Conservation (phyloP, 2,329 filamentous ascomycete species). For the Colletotrichum sp. region DNA sequence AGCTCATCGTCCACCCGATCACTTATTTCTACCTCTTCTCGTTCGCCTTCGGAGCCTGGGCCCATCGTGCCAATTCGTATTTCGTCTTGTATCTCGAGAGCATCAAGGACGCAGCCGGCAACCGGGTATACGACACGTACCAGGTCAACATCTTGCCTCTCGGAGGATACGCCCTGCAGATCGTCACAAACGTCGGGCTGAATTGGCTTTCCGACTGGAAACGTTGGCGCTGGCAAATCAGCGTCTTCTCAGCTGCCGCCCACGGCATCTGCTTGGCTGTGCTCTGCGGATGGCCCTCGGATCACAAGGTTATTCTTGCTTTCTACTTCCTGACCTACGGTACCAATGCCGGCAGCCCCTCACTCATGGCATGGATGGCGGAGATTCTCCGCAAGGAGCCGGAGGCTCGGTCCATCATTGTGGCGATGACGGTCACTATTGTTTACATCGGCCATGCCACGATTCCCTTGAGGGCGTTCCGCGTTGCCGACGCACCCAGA, state of each 20-base stretch:
- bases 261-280: constrained; percentile 36
- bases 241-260: constrained; percentile 30
- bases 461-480: constrained; percentile 40
- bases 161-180: constrained; percentile 36
- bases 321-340: constrained; percentile 42
- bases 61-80: constrained; percentile 35
- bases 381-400: constrained; percentile 39
- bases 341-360: constrained; percentile 36
- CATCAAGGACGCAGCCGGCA: constrained; percentile 28
- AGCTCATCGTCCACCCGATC: constrained; percentile 32
- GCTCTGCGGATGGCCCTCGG: constrained; percentile 36
- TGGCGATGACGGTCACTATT: constrained; percentile 40
- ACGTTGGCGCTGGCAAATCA: constrained; percentile 44
- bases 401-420: constrained; percentile 39
- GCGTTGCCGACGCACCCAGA: constrained; percentile 36
- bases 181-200: constrained; percentile 37
- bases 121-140: constrained; percentile 32
- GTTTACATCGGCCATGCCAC: constrained; percentile 44
- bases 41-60: constrained; percentile 34
- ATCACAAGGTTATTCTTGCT: constrained; percentile 34
- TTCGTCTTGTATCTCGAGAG: constrained; percentile 39
- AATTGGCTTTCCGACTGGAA: constrained; percentile 42
- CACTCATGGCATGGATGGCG: constrained; percentile 41
- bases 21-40: constrained; percentile 35
- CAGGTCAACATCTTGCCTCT: constrained; percentile 36